These are phyloP conservation scores for Mentha longifolia DNA, from an alignment of 257 asterid species.

Conservation along the genomic window DNA sequence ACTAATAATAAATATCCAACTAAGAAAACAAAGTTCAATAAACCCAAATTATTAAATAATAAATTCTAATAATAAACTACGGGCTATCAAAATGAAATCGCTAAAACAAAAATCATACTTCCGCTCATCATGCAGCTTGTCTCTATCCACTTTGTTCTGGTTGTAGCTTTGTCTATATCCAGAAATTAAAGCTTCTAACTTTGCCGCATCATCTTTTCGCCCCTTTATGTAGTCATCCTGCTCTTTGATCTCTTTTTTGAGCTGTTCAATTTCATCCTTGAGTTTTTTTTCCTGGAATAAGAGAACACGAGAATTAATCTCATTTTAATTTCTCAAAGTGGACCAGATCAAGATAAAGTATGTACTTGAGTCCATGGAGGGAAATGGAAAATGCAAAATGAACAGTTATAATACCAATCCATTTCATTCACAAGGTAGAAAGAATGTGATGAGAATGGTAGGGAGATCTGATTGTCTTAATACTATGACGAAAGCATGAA, in stretches of 20 bases:
- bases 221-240: slow-evolving; percentile 68
- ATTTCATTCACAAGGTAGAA: slow-evolving; percentile 13
- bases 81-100: slow-evolving; percentile 13
- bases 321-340: slow-evolving; percentile 5
- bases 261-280: slow-evolving; percentile 79
- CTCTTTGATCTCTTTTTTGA: slow-evolving; percentile 61
- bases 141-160: slow-evolving; percentile 74
- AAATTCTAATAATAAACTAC: too few relatives aligned
- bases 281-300: slow-evolving; percentile 76
- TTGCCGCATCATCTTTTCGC: slow-evolving; percentile 70
- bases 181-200: slow-evolving; percentile 64
- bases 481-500: background rate
- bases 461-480: background rate
- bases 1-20: too few relatives aligned
- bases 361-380: slow-evolving; percentile 1
- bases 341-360: slow-evolving; percentile 11
- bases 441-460: slow-evolving; percentile 17
- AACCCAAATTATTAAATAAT: too few relatives aligned
- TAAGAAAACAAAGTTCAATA: too few relatives aligned
- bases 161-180: slow-evolving; percentile 76
- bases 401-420: background rate
- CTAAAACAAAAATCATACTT: slow-evolving; percentile 58
- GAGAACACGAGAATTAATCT: slow-evolving; percentile 22
- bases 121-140: slow-evolving; percentile 79
- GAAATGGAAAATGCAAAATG: slow-evolving; percentile 13